A percentile compares a stretch with the other conserved stretches of the same genome.
phyloP scores from a whole-genome alignment of 2,329 filamentous ascomycete genomes.

The Clarireedia paspali region DNA sequence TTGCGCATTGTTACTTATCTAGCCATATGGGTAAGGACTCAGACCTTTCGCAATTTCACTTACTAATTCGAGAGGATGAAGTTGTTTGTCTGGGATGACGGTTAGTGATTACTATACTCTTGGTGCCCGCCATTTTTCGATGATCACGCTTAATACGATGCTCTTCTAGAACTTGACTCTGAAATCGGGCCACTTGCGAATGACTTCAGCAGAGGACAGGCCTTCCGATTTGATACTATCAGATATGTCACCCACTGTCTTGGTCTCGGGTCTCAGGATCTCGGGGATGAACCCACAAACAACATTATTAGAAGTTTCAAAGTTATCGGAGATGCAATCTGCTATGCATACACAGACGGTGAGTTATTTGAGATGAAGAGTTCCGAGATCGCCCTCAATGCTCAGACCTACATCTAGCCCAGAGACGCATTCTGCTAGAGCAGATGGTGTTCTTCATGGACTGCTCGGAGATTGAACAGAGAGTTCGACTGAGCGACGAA shows the following conservation, averaged over 20 bases:
- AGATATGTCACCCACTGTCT: not conserved
- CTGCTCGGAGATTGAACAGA: slow-evolving; percentile 19
- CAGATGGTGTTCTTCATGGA: slow-evolving; percentile 18
- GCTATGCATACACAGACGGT: slow-evolving; percentile 12
- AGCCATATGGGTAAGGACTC: slow-evolving; percentile 16
- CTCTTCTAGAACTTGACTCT: slow-evolving; percentile 13
- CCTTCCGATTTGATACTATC: not conserved
- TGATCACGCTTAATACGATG: slow-evolving; percentile 15
- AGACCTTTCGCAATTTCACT: slow-evolving; percentile 9
- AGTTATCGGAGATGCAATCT: slow-evolving; percentile 17
- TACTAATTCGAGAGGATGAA: slow-evolving; percentile 3
- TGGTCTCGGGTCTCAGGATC: not conserved
- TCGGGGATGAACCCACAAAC: slow-evolving; percentile 7
- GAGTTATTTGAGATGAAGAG: not conserved
- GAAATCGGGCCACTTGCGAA: not conserved
- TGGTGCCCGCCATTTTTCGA: slow-evolving; percentile 10
- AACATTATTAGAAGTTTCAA: slow-evolving; percentile 18
- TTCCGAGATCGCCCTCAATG: not conserved
- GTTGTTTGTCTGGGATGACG: not conserved
- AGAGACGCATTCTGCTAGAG: slow-evolving; percentile 17
- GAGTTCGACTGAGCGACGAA: slow-evolving; percentile 8
- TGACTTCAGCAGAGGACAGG: not conserved
- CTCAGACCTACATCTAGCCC: not conserved
- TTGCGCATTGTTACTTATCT: slow-evolving; percentile 18
- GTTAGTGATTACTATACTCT: slow-evolving; percentile 12